Conservation (phyloP, 1,139 yeast species). For the Meyerozyma sp. region DNA sequence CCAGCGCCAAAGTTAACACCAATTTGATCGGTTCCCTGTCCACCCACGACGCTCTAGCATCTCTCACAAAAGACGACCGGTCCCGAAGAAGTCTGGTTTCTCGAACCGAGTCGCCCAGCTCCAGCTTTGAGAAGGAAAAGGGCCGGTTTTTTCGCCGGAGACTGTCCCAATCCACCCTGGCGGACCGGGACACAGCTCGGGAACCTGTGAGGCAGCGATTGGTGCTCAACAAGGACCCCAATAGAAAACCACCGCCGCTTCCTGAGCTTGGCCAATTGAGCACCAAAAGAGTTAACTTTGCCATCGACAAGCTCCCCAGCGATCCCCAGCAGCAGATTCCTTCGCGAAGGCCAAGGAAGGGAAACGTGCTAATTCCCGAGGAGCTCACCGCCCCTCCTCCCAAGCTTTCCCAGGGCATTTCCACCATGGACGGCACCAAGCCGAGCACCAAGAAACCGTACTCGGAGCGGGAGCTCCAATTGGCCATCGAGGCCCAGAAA, state of each 20-base stretch:
- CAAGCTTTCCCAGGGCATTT: constrained; percentile 59
- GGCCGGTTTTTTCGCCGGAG: constrained; percentile 7
- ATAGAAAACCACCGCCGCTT: constrained; percentile 29
- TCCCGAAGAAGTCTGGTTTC: constrained; percentile 3
- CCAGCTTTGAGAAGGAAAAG: constrained; percentile 6
- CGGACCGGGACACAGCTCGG: background rate
- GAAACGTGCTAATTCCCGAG: constrained; percentile 74
- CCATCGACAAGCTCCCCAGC: constrained; percentile 56
- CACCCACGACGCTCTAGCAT: constrained; percentile 13
- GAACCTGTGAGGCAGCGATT: constrained; percentile 16
- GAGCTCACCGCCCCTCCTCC: constrained; percentile 62
- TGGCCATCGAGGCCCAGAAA: constrained; percentile 55
- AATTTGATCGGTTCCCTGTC: background rate
- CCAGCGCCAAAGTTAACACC: background rate
- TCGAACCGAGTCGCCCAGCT: background rate
- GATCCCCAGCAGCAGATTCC: constrained; percentile 98
- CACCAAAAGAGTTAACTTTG: constrained; percentile 58
- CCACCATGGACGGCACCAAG: constrained; percentile 27
- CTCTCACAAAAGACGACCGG: constrained; percentile 5
- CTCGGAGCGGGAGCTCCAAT: constrained; percentile 45
- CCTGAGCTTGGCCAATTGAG: constrained; percentile 42
- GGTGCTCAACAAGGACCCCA: constrained; percentile 44
- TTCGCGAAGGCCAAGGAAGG: constrained; percentile 73
- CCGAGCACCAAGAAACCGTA: constrained; percentile 26
- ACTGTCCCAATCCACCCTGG: constrained; percentile 1